Evolutionary conservation across 805 yeast species (phyloP), one percentile per base, ranked within the genome.

Genomic region (Ogataea pignaliae): DNA sequence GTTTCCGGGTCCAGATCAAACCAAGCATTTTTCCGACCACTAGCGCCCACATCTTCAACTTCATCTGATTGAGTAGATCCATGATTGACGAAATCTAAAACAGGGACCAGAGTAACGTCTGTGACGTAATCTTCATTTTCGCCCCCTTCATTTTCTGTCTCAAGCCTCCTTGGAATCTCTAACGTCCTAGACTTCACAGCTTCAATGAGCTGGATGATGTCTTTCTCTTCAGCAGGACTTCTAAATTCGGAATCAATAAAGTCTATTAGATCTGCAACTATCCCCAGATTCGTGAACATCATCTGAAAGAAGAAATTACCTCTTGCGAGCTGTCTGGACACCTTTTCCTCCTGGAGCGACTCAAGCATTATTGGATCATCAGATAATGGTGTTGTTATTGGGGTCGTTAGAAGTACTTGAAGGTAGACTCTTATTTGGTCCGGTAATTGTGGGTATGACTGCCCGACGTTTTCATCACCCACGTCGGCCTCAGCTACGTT

Each of bases 51-150:
- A 44, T 66, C 68, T 36, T 66, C 63, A 30, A 3, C 14, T 13
- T n/a, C 14, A 13, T 30, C 14, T 11, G 10, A 10, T 3, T 13
- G 8, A 29, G 26, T 32, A 30, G 32, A 34, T 3, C 39, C 38
- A 56, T 84, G 91, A 57, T 84, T 84, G 6, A 75, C 85, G 68
- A 77, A 84, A 59, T 84, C 91, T 29, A 84, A 53, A 1, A 81
- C 47, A 1, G 91, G 89, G 1, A 83, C 86, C 43, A 84, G 57
- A 0, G 86, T 74, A 0, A 80, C 70, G 40, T 76, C 73, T 5
- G 75, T 75, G 4, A 59, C 53, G 48, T 67, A 80, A 36, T 72
- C 76, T 11, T 68, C 73, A 7, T 54, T 48, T 2, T n/a, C n/a
- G 41, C 45, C 40, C 8, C 29, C 34, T 32, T 37, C 42, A 10